A percentile compares a stretch with the other conserved stretches of the same genome.
phyloP scores from a whole-genome alignment of 768 basidiomycete genomes.

The Pleurotus sapidus region DNA sequence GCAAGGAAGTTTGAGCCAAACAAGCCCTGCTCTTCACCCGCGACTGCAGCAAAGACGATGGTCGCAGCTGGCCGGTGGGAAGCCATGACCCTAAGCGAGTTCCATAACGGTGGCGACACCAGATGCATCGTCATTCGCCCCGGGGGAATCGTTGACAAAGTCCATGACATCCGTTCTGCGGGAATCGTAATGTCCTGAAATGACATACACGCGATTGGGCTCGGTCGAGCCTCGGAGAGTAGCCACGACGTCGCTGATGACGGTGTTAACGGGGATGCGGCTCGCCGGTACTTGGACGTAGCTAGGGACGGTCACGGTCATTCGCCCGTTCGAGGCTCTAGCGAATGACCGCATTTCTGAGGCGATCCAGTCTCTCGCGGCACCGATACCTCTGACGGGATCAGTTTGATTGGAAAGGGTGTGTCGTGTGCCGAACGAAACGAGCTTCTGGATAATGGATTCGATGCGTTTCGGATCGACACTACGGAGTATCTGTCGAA shows the following conservation, averaged over 20 bases:
- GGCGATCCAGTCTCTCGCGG: slow-evolving; percentile 55
- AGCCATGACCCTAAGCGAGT: slow-evolving; percentile 46
- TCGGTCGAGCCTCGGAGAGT: slow-evolving; percentile 46
- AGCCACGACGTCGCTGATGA: slow-evolving; percentile 50
- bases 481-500: slow-evolving; percentile 40
- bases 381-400: slow-evolving; percentile 52
- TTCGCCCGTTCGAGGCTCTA: slow-evolving; percentile 34
- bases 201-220: slow-evolving; percentile 48
- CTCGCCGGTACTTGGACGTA: slow-evolving; percentile 37
- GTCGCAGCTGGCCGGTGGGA: slow-evolving; percentile 43
- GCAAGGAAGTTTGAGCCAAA: slow-evolving; percentile 49
- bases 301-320: slow-evolving; percentile 43
- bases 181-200: slow-evolving; percentile 56
- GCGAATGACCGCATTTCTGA: slow-evolving; percentile 39
- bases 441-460: slow-evolving; percentile 47
- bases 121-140: slow-evolving; percentile 53
- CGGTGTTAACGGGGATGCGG: slow-evolving; percentile 36
- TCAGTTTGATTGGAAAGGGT: slow-evolving; percentile 53
- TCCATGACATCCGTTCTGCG: slow-evolving; percentile 36
- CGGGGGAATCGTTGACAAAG: slow-evolving; percentile 43
- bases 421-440: slow-evolving; percentile 55
- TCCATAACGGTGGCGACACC: slow-evolving; percentile 55
- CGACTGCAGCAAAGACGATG: slow-evolving; percentile 49
- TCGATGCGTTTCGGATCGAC: slow-evolving; percentile 43
- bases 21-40: slow-evolving; percentile 52